Conservation (phyloP, 805 yeast species). For the Monosporozyma aquatica region DNA sequence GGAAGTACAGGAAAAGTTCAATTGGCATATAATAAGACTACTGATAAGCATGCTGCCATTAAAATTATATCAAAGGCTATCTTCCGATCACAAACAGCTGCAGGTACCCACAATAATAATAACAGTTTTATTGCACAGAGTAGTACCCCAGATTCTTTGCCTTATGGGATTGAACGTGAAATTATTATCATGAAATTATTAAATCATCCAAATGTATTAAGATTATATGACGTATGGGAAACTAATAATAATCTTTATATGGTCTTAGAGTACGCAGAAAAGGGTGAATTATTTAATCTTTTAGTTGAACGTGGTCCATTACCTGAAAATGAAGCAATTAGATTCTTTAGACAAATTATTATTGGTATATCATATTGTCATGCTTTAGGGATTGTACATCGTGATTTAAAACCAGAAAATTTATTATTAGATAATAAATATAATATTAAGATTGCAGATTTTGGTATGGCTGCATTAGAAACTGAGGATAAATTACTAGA, state of each 20-base stretch:
- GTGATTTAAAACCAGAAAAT: slow-evolving; percentile 81
- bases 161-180: slow-evolving; percentile 81
- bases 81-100: slow-evolving; percentile 26
- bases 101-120: slow-evolving; percentile 27
- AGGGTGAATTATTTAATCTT: slow-evolving; percentile 92
- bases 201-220: slow-evolving; percentile 69
- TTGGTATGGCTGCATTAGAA: slow-evolving; percentile 98
- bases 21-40: slow-evolving; percentile 74
- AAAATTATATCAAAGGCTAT: slow-evolving; percentile 87
- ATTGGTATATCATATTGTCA: slow-evolving; percentile 79
- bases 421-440: slow-evolving; percentile 68
- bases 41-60: slow-evolving; percentile 90
- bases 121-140: slow-evolving; percentile 14
- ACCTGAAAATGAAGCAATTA: slow-evolving; percentile 82
- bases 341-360: slow-evolving; percentile 80
- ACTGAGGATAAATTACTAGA: slow-evolving; percentile 72
- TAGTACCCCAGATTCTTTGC: slow-evolving; percentile 46
- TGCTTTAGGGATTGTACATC: slow-evolving; percentile 77
- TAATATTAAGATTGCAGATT: slow-evolving; percentile 93
- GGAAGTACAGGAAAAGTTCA: slow-evolving; percentile 97
- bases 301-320: slow-evolving; percentile 81
- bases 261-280: slow-evolving; percentile 91
- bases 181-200: slow-evolving; percentile 77
- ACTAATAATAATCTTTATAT: slow-evolving; percentile 73
- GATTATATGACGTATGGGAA: slow-evolving; percentile 81